These are phyloP conservation scores for Aspergillus ostianus DNA, from an alignment of 495 filamentous ascomycete species.

Conservation along the genomic window DNA sequence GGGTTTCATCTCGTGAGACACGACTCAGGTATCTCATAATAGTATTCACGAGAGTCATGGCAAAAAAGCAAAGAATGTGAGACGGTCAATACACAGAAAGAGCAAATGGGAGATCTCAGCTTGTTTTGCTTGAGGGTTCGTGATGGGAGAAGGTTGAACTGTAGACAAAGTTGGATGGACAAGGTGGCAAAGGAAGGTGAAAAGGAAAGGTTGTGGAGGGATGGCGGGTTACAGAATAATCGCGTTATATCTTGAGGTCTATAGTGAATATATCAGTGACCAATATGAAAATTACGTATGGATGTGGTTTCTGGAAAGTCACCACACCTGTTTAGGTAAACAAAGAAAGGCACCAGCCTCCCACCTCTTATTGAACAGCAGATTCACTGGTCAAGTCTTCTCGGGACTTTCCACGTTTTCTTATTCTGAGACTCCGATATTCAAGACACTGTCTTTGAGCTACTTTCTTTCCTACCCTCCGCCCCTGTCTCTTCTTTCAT, in stretches of 20 bases:
- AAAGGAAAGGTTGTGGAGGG: background rate
- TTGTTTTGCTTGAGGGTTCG: background rate
- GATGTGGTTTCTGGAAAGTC: conserved; percentile 12
- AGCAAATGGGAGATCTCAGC: no score
- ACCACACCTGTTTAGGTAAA: conserved; percentile 13
- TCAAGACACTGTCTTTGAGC: conserved; percentile 13
- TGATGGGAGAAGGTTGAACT: background rate
- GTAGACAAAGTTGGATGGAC: conserved; percentile 2
- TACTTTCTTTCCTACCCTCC: conserved; percentile 8
- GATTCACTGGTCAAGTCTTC: conserved; percentile 16
- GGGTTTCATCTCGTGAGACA: conserved; percentile 5
- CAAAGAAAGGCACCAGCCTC: conserved; percentile 27
- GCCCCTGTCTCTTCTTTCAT: conserved; percentile 1
- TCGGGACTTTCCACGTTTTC: conserved; percentile 15
- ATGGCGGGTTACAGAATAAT: background rate
- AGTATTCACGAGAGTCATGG: conserved; percentile 1
- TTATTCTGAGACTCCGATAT: conserved; percentile 9
- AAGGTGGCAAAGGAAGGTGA: background rate
- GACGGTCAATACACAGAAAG: no score
- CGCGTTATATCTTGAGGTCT: background rate
- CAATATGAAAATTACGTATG: conserved; percentile 7
- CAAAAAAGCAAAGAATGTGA: background rate
- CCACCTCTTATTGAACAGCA: conserved; percentile 16
- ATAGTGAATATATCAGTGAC: background rate
- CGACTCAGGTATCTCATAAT: conserved; percentile 9